phyloP scores from a whole-genome alignment of 495 filamentous ascomycete genomes.

The Penicillium canariense region DNA sequence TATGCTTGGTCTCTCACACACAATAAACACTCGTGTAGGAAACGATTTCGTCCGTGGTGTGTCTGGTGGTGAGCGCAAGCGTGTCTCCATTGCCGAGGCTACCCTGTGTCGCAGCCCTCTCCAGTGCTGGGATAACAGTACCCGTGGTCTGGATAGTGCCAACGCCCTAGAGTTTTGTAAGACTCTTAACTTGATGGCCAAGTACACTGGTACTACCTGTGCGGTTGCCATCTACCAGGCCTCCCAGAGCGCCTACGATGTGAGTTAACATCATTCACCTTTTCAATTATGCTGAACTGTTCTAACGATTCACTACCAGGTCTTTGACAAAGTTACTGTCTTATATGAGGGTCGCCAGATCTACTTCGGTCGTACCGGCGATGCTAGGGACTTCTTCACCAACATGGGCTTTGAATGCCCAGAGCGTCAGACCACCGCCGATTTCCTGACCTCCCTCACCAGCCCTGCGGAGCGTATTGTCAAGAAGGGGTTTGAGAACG shows the following conservation, averaged over 20 bases:
- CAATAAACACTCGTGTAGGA: constrained; percentile 49
- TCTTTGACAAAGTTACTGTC: constrained; percentile 56
- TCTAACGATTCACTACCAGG: constrained; percentile 1
- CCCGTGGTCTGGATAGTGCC: constrained; percentile 74
- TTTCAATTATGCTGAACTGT: not conserved
- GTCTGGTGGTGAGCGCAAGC: constrained; percentile 79
- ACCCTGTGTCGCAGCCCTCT: constrained; percentile 64
- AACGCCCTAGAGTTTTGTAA: constrained; percentile 70
- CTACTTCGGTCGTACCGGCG: constrained; percentile 61
- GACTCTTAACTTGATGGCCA: constrained; percentile 64
- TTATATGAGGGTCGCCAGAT: constrained; percentile 64
- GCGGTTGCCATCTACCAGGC: constrained; percentile 82
- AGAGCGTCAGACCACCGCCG: constrained; percentile 63
- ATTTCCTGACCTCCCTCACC: constrained; percentile 77
- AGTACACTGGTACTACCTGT: constrained; percentile 65
- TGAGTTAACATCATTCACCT: constrained; percentile 22
- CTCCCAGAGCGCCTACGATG: constrained; percentile 70
- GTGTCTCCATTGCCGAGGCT: constrained; percentile 46
- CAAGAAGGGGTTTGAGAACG: constrained; percentile 59
- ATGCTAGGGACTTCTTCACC: constrained; percentile 65
- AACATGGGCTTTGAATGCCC: constrained; percentile 63
- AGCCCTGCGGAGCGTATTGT: constrained; percentile 65
- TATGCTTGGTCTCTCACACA: constrained; percentile 50
- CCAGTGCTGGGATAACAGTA: constrained; percentile 78
- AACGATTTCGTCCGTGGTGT: constrained; percentile 77